These are phyloP conservation scores for Linnemannia zychae DNA, from an alignment of 192 early-diverging fungal genomes.

Conservation along the genomic window DNA sequence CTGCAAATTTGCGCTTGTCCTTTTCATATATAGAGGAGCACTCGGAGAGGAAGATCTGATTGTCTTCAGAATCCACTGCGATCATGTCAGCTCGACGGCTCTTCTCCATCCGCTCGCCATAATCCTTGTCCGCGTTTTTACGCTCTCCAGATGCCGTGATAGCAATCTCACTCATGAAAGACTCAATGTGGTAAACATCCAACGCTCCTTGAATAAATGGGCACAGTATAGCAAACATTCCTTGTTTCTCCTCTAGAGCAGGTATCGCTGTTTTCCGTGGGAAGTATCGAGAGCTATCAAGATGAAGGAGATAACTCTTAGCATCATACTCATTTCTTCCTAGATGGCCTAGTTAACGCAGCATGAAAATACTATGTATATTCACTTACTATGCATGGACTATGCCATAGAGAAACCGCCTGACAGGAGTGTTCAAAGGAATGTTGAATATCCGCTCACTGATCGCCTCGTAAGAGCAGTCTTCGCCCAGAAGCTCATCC, in stretches of 20 bases:
- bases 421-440: constrained; percentile 15
- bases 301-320: background rate
- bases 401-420: constrained; percentile 12
- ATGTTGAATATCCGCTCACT: constrained; percentile 13
- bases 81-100: constrained; percentile 26
- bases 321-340: background rate
- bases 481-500: background rate
- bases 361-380: background rate
- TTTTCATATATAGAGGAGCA: constrained; percentile 29
- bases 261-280: constrained; percentile 10
- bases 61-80: background rate
- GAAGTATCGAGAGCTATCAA: constrained; percentile 1
- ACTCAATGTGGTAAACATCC: constrained; percentile 17
- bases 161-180: constrained; percentile 30
- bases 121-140: constrained; percentile 16
- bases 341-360: background rate
- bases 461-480: constrained; percentile 13
- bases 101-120: constrained; percentile 7
- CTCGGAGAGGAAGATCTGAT: constrained; percentile 24
- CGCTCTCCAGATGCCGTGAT: constrained; percentile 18
- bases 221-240: constrained; percentile 32
- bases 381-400: constrained; percentile 13
- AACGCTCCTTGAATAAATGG: constrained; percentile 29
- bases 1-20: constrained; percentile 14
- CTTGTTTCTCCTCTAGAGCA: constrained; percentile 13